Evolutionary conservation across 768 basidiomycete species (phyloP).

Genomic region (Naganishia friedmannii): DNA sequence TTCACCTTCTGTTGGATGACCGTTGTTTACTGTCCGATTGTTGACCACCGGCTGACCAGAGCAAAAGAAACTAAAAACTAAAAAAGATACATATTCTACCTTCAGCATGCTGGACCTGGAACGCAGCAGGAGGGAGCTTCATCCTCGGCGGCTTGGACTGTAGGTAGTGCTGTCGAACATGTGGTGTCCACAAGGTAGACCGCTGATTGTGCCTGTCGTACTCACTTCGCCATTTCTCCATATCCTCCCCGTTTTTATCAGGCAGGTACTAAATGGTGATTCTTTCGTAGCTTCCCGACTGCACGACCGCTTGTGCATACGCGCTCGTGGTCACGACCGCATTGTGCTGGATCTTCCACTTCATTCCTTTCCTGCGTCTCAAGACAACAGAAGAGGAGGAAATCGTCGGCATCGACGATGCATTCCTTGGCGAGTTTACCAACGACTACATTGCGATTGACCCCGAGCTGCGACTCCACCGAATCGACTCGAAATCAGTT

Average conservation of each 20-base stretch:
- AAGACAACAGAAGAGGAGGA: conserved; percentile 50
- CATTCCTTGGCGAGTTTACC: conserved; percentile 84
- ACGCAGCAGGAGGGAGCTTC: conserved; percentile 75
- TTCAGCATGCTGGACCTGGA: conserved; percentile 55
- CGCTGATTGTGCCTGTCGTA: conserved; percentile 61
- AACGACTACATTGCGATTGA: conserved; percentile 83
- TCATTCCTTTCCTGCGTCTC: conserved; percentile 51
- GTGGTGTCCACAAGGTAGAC: conserved; percentile 72
- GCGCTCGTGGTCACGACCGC: conserved; percentile 48
- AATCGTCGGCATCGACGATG: conserved; percentile 53
- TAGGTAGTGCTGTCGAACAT: conserved; percentile 56
- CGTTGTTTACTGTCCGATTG: conserved; percentile 80
- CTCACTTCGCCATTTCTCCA: too few relatives aligned
- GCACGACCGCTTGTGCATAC: conserved; percentile 37
- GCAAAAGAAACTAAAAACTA: too few relatives aligned
- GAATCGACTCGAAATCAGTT: conserved; percentile 33
- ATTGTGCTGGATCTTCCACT: conserved; percentile 49
- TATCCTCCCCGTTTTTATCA: too few relatives aligned
- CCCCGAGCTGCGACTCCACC: conserved; percentile 54
- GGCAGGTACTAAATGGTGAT: conserved; percentile 22
- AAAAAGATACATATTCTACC: too few relatives aligned
- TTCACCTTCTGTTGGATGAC: conserved; percentile 82
- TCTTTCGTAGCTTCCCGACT: conserved; percentile 24
- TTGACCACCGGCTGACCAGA: conserved; percentile 53
- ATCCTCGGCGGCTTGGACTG: conserved; percentile 75